These are phyloP conservation scores for Diphasiastrum complanatum DNA, from an alignment of 83 land plant species.

Conservation along the genomic window DNA sequence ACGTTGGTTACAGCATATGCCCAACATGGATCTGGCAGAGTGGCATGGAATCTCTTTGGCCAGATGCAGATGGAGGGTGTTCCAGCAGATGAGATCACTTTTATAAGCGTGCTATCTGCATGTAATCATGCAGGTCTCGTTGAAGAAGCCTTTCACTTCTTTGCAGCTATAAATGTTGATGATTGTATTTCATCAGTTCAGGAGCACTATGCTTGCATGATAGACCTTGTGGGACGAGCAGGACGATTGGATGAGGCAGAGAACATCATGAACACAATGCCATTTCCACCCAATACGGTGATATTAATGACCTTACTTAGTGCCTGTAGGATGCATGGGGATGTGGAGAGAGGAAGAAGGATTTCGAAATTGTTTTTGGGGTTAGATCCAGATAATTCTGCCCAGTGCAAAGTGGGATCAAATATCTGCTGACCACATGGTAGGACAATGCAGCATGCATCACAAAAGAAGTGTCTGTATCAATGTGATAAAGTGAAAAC, in stretches of 20 bases:
- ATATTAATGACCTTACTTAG: constrained; percentile 50
- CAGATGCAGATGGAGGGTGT: constrained; percentile 35
- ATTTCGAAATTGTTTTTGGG: constrained; percentile 35
- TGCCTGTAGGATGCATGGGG: constrained; percentile 42
- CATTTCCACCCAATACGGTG: constrained; percentile 40
- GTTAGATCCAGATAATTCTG: constrained; percentile 43
- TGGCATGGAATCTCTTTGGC: constrained; percentile 43
- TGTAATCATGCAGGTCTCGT: constrained; percentile 52
- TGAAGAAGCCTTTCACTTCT: constrained; percentile 31
- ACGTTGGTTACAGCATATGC: constrained; percentile 46
- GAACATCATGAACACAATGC: constrained; percentile 41
- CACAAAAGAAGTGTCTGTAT: too few relatives aligned
- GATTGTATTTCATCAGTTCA: constrained; percentile 25
- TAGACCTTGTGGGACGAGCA: constrained; percentile 58
- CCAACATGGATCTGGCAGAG: constrained; percentile 38
- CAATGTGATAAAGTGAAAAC: too few relatives aligned
- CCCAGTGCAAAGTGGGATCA: neutral
- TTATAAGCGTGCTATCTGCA: constrained; percentile 48
- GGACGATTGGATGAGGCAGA: constrained; percentile 39
- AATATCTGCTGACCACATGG: too few relatives aligned
- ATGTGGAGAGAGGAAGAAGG: constrained; percentile 36
- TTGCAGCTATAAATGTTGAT: constrained; percentile 27
- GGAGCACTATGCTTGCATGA: constrained; percentile 44
- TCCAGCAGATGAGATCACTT: constrained; percentile 46
- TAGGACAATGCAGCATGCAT: too few relatives aligned